phyloP scores from a whole-genome alignment of 352 stramenopile genomes.

The Pythium guiyangense region DNA sequence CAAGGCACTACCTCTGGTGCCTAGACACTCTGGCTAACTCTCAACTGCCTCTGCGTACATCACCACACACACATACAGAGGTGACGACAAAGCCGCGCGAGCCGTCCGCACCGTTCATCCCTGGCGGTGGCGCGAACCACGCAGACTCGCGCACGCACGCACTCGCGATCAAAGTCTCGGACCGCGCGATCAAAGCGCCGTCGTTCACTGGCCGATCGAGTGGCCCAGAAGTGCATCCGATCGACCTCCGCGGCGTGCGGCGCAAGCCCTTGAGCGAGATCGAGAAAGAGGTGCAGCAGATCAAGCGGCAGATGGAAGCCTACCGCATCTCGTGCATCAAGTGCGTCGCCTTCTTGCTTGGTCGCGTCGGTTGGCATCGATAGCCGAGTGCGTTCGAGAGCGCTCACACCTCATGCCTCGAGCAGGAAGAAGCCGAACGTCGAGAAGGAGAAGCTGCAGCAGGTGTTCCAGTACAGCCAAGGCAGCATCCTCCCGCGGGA shows the following conservation, averaged over 20 bases:
- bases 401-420: background rate
- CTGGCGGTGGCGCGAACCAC: conserved; percentile 31
- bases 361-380: no score
- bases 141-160: conserved; percentile 46
- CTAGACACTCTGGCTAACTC: background rate
- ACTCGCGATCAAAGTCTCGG: conserved; percentile 45
- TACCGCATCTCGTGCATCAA: conserved; percentile 47
- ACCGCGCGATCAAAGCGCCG: conserved; percentile 53
- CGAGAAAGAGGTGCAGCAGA: conserved; percentile 69
- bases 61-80: conserved; percentile 25
- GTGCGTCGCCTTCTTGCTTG: conserved; percentile 17
- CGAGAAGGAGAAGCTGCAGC: conserved; percentile 83
- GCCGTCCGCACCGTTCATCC: conserved; percentile 48
- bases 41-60: no score
- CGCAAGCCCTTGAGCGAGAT: conserved; percentile 69
- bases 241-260: conserved; percentile 42
- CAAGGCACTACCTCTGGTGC: background rate
- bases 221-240: conserved; percentile 49
- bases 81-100: conserved; percentile 44
- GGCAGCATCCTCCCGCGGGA: conserved; percentile 68
- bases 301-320: conserved; percentile 68
- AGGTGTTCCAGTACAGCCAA: conserved; percentile 64
- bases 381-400: no score
- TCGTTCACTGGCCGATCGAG: conserved; percentile 23
- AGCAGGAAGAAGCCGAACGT: conserved; percentile 47